Conservation (phyloP, 2,329 filamentous ascomycete species). For the Graphilbum ipis-grandicollis region DNA sequence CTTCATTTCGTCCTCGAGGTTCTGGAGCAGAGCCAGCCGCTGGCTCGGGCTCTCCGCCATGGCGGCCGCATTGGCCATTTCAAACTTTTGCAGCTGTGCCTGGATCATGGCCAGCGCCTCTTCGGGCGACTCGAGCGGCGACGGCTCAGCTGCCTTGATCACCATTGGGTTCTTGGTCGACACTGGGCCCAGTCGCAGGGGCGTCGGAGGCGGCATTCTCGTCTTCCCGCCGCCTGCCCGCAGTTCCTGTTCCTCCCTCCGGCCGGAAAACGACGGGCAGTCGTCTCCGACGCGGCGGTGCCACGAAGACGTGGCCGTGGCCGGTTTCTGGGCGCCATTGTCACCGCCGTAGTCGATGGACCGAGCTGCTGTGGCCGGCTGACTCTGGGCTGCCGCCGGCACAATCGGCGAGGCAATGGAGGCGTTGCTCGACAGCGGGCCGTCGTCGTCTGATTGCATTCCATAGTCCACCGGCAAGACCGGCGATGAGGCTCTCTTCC, state of each 20-base stretch:
- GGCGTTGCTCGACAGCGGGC: slow-evolving; percentile 27
- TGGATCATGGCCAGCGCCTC: slow-evolving; percentile 31
- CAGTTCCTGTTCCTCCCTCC: no score
- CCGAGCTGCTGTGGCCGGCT: slow-evolving; percentile 22
- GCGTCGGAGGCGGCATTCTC: slow-evolving; percentile 38
- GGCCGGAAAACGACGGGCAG: slow-evolving; percentile 39
- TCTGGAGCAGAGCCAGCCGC: slow-evolving; percentile 33
- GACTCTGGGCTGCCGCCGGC: no score
- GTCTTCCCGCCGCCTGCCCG: no score
- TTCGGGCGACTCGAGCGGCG: slow-evolving; percentile 33
- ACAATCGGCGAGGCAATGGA: slow-evolving; percentile 31
- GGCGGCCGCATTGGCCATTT: slow-evolving; percentile 17
- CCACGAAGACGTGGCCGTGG: slow-evolving; percentile 20
- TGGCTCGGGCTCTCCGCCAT: slow-evolving; percentile 23
- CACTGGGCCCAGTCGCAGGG: slow-evolving; percentile 29
- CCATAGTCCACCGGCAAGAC: slow-evolving; percentile 24
- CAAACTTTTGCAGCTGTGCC: slow-evolving; percentile 31
- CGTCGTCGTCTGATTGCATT: no score
- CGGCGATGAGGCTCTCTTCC: slow-evolving; percentile 31
- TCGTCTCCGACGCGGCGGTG: slow-evolving; percentile 41
- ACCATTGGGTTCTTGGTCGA: slow-evolving; percentile 23
- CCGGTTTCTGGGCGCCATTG: slow-evolving; percentile 5
- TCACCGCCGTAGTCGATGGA: slow-evolving; percentile 11
- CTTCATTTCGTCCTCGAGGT: slow-evolving; percentile 45
- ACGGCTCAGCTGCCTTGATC: slow-evolving; percentile 29